Evolutionary conservation across 2,329 filamentous ascomycete species (phyloP), one percentile per base, ranked within the genome.

Genomic region (Calonectria pauciramosa): DNA sequence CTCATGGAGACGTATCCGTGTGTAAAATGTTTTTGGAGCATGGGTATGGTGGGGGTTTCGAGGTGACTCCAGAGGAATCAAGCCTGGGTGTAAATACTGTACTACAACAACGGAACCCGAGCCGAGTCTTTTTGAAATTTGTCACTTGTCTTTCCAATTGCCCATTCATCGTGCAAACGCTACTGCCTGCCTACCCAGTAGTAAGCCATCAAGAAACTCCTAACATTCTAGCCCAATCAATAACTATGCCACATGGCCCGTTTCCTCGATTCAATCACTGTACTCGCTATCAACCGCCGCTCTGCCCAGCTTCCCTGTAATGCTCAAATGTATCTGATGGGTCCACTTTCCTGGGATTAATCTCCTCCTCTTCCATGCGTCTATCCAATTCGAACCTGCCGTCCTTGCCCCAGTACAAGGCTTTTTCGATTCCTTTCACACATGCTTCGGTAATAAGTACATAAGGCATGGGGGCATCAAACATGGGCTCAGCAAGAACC

Each of bases 401-500:
- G 18, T 94, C 94, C 75, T 94, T 93, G 2, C 93, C 93, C 91
- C 91, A 93, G 77, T 92, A 93, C 0, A 85, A 85, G 1, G 88
- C 87, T 84, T 89, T 91, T 79, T 92, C 92, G 30, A 88, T 87
- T 16, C 93, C 91, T 26, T 87, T 87, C 1, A 94, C 93, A 38
- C 93, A 93, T 2, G 87, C 90, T 82, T 95, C 93, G 0, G 93
- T 95, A 52, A 96, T 91, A 11, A 96, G 88, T 2, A 95, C 93
- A 78, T 94, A 95, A 28, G 94, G 91, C 77, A 93, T 93, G 6
- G 95, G 95, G 0, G 93, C 93, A 80, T 96, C 93, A 82, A 95
- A 96, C 91, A 96, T 96, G 38, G 94, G 92, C 83, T 96, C 94
- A 4, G 92, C 93, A 14, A 96, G 87, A 10, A 96, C 91, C 3